Base-by-base conservation (phyloP, 1,284 basidiomycete genomes). In the Peniophora sp. region DNA sequence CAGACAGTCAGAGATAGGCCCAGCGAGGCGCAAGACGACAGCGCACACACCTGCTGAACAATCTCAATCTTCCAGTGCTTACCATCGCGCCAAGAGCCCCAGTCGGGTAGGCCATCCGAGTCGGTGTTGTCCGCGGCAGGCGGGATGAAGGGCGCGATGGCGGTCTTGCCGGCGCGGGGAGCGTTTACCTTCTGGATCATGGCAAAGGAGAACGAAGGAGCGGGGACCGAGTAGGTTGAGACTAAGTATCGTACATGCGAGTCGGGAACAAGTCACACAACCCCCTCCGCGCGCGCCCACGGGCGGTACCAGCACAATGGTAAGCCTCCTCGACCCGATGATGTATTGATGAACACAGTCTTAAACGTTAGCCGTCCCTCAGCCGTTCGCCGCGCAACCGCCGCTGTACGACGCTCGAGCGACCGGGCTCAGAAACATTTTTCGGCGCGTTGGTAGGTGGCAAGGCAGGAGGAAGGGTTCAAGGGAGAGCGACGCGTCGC, bases 161-260 rank as follows among this genome's bases (percentile, higher is more conserved):
- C 56, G n/a, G 66, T 61, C 47, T 63, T 66, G 19, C 69, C 58
- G 58, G 68, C 65, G 52, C 70, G 70, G 19, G 38, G 38, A 57
- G 73, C 58, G 55, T 64, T 63, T 34, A 72, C 69, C 60, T 80
- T 79, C 61, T 84, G 84, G 52, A 83, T 84, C 83, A 85, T 85
- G 57, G 60, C 55, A 58, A 52, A n/a, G 12, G 45, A 45, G 22
- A 19, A n/a, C 27, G 23, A 52, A 16, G 19, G 41, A 39, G 32
- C 14, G 17, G 50, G 43, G 19, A 16, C 20, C 43, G 41, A 36
- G 44, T 32, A 20, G 16, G 20, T 20, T 48, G 35, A 48, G 10
- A 24, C 34, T 35, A 35, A 10, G 50, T 19, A 14, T 9, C 27
- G 27, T 32, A 32, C 27, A 32, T 32, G 27, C 27, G 27, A 12